Percentiles rank a stretch among this genome's conserved stretches.
phyloP scores from a whole-genome alignment of 2,329 filamentous ascomycete species.

The Phoma sp. region DNA sequence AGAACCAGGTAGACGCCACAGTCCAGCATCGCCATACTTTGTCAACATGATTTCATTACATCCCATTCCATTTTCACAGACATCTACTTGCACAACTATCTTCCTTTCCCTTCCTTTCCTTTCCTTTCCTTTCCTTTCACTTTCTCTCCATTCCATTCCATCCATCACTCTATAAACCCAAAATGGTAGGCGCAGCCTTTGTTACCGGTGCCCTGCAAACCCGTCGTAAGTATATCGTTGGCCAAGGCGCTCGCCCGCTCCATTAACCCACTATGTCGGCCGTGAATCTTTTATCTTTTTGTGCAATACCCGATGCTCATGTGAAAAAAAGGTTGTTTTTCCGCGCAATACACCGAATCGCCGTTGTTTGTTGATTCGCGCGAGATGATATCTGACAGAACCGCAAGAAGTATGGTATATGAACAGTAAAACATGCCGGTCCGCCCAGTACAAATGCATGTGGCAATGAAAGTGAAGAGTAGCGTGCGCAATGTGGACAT shows the following conservation, averaged over 20 bases:
- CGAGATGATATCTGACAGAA: conserved; percentile 12
- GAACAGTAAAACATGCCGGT: conserved; percentile 30
- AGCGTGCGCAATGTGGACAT: conserved; percentile 3
- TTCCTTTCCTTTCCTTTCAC: too few species aligned
- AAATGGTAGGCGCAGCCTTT: neutral
- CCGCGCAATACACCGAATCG: conserved; percentile 4
- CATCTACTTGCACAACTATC: conserved; percentile 12
- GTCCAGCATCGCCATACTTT: neutral
- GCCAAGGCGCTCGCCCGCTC: conserved; percentile 1
- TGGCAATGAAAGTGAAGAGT: conserved; percentile 3
- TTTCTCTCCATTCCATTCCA: too few species aligned
- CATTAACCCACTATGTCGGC: conserved; percentile 9
- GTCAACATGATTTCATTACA: neutral
- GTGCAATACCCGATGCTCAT: conserved; percentile 14
- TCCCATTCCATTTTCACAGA: conserved; percentile 9
- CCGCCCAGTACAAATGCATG: conserved; percentile 15
- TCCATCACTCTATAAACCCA: conserved; percentile 8
- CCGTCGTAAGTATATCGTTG: conserved; percentile 8
- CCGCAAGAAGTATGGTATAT: conserved; percentile 32
- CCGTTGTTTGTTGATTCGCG: conserved; percentile 1
- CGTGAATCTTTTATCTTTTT: conserved; percentile 14
- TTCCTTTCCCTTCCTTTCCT: too few species aligned
- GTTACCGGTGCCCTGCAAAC: neutral
- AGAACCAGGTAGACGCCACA: too few species aligned
- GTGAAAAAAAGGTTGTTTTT: neutral